Evolutionary conservation across 768 basidiomycete genomes (phyloP), one percentile per base, ranked within the genome.

Genomic region (Macrolepiota fuliginosa): DNA sequence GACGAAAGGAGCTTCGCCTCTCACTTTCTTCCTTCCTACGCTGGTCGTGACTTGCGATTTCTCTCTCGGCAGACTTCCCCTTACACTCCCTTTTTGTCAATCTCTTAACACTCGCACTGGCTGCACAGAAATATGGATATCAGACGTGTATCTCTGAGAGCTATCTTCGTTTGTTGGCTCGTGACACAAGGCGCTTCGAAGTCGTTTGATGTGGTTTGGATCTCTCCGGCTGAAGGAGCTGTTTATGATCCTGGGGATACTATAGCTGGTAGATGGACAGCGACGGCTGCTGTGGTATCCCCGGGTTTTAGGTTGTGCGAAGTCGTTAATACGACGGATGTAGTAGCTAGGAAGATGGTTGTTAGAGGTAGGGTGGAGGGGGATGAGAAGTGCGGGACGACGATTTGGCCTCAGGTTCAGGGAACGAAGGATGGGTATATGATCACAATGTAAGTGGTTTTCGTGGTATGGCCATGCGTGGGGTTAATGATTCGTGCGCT

Each of bases 371-470:
- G 29, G 29, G 29, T 3, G 7, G 29, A 32, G 29, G 49, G 45
- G 37, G 62, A 56, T 29, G 35, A 36, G 19, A 32, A 54, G n/a
- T 74, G 74, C 56, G 72, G 72, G 22, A 19, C 50, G 12, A 36
- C 63, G 7, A 65, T 70, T 19, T 68, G 66, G 68, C 70, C 29
- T 11, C 32, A 36, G 10, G 62, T 71, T 24, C 62, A 66, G 37
- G 54, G 64, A 42, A 63, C 63, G 54, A 64, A 57, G n/a, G 68
- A 66, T 22, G 62, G 54, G n/a, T 68, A 68, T 57, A 61, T 63
- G 50, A 63, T 68, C 12, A 66, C 69, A 7, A 51, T 75, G 74
- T 74, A 40, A 64, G 71, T 68, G 1, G 5, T 13, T 12, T 1
- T 9, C 7, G 42, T 2, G 15, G 19, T 32, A 32, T 32, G 3